Evolutionary conservation across 169 alveolate species (phyloP).

Genomic region (Miamiensis avidus): DNA sequence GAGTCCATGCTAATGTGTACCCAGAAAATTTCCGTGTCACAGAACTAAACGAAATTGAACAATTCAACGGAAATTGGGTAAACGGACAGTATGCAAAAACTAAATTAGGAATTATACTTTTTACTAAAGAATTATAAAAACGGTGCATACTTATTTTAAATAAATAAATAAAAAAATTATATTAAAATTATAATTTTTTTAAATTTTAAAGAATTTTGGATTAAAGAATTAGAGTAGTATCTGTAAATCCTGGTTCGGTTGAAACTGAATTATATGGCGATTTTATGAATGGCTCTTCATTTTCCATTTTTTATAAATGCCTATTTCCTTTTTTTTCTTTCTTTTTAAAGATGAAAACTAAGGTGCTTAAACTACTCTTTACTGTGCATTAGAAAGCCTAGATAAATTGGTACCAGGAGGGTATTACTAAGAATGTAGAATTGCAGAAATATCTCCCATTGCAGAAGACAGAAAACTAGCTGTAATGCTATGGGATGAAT

Average conservation of each 20-base stretch:
- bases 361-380: slow-evolving; percentile 40
- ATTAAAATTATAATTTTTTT: too few relatives aligned
- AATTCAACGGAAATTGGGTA: not conserved
- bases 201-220: not conserved
- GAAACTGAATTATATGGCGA: slow-evolving; percentile 17
- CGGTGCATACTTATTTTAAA: not conserved
- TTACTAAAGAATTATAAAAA: slow-evolving; percentile 7
- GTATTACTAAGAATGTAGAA: slow-evolving; percentile 24
- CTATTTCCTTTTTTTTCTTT: slow-evolving; percentile 25
- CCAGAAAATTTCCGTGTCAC: not conserved
- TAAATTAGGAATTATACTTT: slow-evolving; percentile 2
- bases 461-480: not conserved
- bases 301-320: not conserved
- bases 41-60: not conserved
- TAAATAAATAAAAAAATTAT: too few relatives aligned
- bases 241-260: slow-evolving; percentile 41
- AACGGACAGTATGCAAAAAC: not conserved
- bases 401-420: slow-evolving; percentile 33
- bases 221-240: slow-evolving; percentile 16
- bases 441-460: not conserved
- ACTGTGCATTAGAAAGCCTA: slow-evolving; percentile 26
- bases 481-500: not conserved
- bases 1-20: slow-evolving; percentile 23
- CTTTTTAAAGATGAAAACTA: slow-evolving; percentile 21
- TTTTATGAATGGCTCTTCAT: not conserved